Evolutionary conservation across 495 filamentous ascomycete species (phyloP), one percentile per base, ranked within the genome.

Genomic region (Neurospora sp.): DNA sequence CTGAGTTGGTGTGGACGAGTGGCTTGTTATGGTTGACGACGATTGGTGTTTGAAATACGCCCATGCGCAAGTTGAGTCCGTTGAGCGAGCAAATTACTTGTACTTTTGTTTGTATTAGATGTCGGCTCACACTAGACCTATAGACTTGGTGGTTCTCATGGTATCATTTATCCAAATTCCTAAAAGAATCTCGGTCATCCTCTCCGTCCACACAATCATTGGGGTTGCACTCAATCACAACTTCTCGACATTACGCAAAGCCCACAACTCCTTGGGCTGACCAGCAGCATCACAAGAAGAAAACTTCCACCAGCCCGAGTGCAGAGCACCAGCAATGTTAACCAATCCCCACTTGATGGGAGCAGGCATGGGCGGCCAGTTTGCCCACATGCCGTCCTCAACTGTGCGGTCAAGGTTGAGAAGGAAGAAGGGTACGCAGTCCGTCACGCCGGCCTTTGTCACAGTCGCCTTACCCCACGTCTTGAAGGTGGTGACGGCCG

Each of bases 391-490:
- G 38, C 87, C 87, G 43, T 86, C 86, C 82, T 89, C 87, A 71
- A 79, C 83, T 19, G 84, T 85, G 54, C 54, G 54, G 77, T 89
- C 87, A 24, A 88, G 79, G 73, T 89, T 89, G 69, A 89, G 79
- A 72, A 89, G 80, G 80, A 89, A 88, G 77, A 89, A 87, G 1
- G 86, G 87, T 36, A 89, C 83, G 7, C 85, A 85, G 73, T 87
- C 85, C 11, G 81, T 79, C 3, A 82, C 74, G 69, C 85, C 85
- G 0, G 85, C 84, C 78, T 85, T 86, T 39, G 81, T 84, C 19
- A 87, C 82, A 13, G 84, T 87, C 75, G 78, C 82, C 77, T 85
- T 86, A 73, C 85, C 86, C 79, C 86, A 86, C 4, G 83, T 81
- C 78, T 84, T 82, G 69, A 83, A 78, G 1, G 83, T 81, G 15